A percentile compares a stretch with the other conserved stretches of the same genome.
phyloP scores from a whole-genome alignment of 495 filamentous ascomycete genomes.

The Hyaloscypha variabilis region DNA sequence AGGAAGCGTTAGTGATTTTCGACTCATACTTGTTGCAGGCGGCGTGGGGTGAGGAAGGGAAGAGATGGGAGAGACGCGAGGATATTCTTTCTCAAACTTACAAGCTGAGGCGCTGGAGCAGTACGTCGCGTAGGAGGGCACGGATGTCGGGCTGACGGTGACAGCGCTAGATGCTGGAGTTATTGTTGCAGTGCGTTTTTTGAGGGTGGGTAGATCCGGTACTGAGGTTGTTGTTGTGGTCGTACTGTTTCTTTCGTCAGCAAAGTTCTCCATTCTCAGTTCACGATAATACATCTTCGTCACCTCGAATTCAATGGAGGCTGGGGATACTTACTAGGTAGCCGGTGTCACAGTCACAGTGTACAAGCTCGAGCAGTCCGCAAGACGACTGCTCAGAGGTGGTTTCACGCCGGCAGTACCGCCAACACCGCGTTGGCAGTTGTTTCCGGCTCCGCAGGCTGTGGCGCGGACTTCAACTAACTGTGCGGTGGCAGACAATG shows the following conservation, averaged over 20 bases:
- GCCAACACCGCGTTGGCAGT: neutral
- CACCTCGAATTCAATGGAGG: neutral
- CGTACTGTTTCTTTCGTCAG: neutral
- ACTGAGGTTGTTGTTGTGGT: slow-evolving; percentile 1
- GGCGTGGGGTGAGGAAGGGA: neutral
- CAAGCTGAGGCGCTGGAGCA: slow-evolving; percentile 5
- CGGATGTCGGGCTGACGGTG: neutral
- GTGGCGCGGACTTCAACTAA: neutral
- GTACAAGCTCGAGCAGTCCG: slow-evolving; percentile 3
- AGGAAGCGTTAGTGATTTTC: neutral
- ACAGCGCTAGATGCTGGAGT: neutral
- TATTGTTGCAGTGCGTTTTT: neutral
- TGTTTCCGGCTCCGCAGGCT: neutral
- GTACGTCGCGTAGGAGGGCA: slow-evolving; percentile 2
- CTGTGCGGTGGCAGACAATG: neutral
- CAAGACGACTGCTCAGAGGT: neutral
- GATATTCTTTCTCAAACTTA: neutral
- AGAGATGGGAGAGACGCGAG: neutral
- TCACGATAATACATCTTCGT: neutral
- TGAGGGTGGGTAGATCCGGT: neutral
- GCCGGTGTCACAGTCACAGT: neutral
- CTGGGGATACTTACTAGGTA: neutral
- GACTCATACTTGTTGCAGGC: neutral
- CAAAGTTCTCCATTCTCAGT: neutral
- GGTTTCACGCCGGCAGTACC: neutral